These are phyloP conservation scores for Rhododendron williamsianum DNA, from an alignment of 148 eudicot genomes.

Conservation along the genomic window DNA sequence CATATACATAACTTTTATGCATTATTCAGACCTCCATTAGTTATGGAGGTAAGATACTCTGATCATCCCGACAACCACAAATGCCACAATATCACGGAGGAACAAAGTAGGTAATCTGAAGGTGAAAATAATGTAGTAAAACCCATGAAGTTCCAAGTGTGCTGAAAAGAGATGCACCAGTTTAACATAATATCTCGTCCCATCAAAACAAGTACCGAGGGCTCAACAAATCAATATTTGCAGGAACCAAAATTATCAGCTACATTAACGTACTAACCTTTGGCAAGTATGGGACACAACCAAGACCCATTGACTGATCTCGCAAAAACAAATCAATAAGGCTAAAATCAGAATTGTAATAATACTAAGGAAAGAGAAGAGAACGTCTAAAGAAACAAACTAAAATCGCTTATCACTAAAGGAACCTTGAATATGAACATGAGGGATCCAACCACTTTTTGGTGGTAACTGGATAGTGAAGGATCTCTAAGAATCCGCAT, in stretches of 20 bases:
- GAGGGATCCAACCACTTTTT: slow-evolving; percentile 93
- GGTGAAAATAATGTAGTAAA: not conserved
- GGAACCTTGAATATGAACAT: slow-evolving; percentile 94
- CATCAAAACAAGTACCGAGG: not conserved
- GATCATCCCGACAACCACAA: not conserved
- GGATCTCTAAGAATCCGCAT: slow-evolving; percentile 98
- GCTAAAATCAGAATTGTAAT: slow-evolving; percentile 7
- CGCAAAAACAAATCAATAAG: slow-evolving; percentile 23
- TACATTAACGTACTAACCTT: slow-evolving; percentile 57
- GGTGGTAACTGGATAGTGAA: slow-evolving; percentile 89
- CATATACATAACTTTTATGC: not conserved
- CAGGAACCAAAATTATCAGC: not conserved
- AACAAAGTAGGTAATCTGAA: not conserved
- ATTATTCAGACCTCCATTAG: not conserved
- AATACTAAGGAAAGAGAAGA: not conserved
- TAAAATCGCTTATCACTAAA: not conserved
- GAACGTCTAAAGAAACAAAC: not conserved
- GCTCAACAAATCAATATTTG: not conserved
- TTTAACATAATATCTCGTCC: not conserved
- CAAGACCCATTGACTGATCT: slow-evolving; percentile 93
- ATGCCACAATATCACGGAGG: not conserved
- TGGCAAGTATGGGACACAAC: slow-evolving; percentile 88
- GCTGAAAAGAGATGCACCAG: not conserved
- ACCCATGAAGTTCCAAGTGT: not conserved
- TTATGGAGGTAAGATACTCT: not conserved